Percentiles rank a stretch among this genome's conserved stretches.
phyloP scores from a whole-genome alignment of 179 eudicot genomes.

The Beta corolliflora region DNA sequence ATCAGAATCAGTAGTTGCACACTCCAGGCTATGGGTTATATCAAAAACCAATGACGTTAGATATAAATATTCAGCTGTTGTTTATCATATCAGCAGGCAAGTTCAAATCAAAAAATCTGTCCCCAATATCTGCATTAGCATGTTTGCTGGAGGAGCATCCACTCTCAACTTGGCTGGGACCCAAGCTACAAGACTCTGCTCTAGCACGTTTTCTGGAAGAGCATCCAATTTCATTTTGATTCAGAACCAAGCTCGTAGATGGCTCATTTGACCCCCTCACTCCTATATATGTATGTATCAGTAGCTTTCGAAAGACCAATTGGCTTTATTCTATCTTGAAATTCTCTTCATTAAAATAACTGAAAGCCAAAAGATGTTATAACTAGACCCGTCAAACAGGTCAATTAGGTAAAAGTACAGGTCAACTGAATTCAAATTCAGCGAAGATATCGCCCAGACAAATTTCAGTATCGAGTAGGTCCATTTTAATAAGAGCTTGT shows the following conservation, averaged over 20 bases:
- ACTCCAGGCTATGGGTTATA: too few relatives aligned
- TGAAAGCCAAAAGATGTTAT: conserved; percentile 26
- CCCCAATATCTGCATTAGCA: conserved; percentile 36
- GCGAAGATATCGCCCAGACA: not conserved
- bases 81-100: conserved; percentile 49
- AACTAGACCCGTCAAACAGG: conserved; percentile 16
- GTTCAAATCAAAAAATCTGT: conserved; percentile 47
- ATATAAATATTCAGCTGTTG: too few relatives aligned
- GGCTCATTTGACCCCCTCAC: conserved; percentile 34
- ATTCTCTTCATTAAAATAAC: conserved; percentile 24
- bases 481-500: not conserved
- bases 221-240: conserved; percentile 40
- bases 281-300: conserved; percentile 41
- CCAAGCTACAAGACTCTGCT: conserved; percentile 33
- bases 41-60: too few relatives aligned
- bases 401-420: conserved; percentile 2
- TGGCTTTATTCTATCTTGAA: conserved; percentile 33
- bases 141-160: conserved; percentile 39
- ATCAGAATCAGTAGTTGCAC: too few relatives aligned
- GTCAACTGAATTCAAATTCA: not conserved
- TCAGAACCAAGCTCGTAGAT: conserved; percentile 38
- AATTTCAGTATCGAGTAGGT: not conserved
- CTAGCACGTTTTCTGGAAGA: conserved; percentile 41
- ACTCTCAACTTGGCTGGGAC: conserved; percentile 29
- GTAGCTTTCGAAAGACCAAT: conserved; percentile 36